These are phyloP conservation scores for Syzygium aqueum DNA, from an alignment of 345 rosid genomes.

Conservation along the genomic window DNA sequence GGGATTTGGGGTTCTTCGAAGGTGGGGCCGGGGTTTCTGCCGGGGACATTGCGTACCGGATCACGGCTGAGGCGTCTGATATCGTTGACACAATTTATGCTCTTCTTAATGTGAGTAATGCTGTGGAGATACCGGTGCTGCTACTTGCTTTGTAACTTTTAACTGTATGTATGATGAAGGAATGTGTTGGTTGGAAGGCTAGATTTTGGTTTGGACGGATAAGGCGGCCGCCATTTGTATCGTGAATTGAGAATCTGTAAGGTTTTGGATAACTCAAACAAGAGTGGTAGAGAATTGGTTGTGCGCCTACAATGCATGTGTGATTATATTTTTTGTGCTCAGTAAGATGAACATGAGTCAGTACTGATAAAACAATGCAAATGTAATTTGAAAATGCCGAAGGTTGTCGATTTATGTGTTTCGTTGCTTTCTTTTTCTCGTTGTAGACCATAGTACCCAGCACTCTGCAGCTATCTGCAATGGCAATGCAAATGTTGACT, in stretches of 20 bases:
- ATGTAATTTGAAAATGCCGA: neutral
- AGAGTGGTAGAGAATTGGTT: neutral
- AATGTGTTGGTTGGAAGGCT: neutral
- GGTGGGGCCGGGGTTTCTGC: constrained; percentile 50
- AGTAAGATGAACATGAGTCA: neutral
- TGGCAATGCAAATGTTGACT: constrained; percentile 75
- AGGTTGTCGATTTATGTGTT: neutral
- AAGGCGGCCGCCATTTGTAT: neutral
- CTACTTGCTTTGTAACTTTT: neutral
- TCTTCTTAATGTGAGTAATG: constrained; percentile 58
- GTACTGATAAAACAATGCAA: neutral
- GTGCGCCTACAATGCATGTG: neutral
- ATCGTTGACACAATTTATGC: constrained; percentile 67
- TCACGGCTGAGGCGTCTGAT: constrained; percentile 82
- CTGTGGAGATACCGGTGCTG: neutral
- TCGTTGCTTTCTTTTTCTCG: neutral
- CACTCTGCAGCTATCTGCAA: constrained; percentile 61
- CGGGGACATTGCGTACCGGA: constrained; percentile 76
- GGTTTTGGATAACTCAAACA: neutral
- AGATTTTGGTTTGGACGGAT: neutral
- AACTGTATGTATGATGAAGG: neutral
- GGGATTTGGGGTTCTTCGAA: constrained; percentile 73
- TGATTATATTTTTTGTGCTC: neutral
- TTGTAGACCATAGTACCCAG: constrained; percentile 79
- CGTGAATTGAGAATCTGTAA: neutral